These are phyloP conservation scores for Diutina rugosa DNA, from an alignment of 1,139 yeast species.

Conservation along the genomic window DNA sequence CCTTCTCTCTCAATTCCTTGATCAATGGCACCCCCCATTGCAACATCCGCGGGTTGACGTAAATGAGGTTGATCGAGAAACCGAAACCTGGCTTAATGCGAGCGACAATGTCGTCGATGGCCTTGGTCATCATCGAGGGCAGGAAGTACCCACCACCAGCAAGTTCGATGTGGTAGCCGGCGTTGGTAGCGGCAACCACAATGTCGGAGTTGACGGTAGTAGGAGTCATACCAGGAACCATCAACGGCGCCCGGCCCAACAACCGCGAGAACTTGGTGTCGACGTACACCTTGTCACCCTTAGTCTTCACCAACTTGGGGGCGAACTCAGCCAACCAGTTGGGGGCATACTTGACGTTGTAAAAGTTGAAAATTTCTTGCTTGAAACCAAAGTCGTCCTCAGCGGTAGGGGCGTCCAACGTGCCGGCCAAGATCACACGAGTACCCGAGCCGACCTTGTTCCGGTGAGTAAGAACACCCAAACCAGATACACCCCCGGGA, in stretches of 20 bases:
- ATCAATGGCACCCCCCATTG: slow-evolving; percentile 98
- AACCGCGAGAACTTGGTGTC: slow-evolving; percentile 90
- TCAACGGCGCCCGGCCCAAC: slow-evolving; percentile 88
- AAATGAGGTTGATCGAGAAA: slow-evolving; percentile 80
- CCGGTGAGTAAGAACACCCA: slow-evolving; percentile 91
- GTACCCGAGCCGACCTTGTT: slow-evolving; percentile 98
- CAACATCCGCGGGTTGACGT: slow-evolving; percentile 93
- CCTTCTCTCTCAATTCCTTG: slow-evolving; percentile 75
- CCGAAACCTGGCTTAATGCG: slow-evolving; percentile 76
- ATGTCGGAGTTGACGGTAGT: slow-evolving; percentile 91
- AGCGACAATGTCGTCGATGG: slow-evolving; percentile 57
- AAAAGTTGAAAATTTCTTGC: slow-evolving; percentile 80
- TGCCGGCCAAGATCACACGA: slow-evolving; percentile 87
- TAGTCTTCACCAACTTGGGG: slow-evolving; percentile 72
- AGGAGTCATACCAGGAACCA: slow-evolving; percentile 99
- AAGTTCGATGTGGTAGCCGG: slow-evolving; percentile 94
- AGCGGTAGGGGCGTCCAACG: slow-evolving; percentile 47
- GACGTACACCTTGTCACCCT: slow-evolving; percentile 63
- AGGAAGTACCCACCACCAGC: slow-evolving; percentile 98
- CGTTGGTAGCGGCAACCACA: slow-evolving; percentile 83
- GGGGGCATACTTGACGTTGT: slow-evolving; percentile 67
- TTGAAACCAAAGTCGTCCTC: slow-evolving; percentile 89
- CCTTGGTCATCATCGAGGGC: slow-evolving; percentile 57
- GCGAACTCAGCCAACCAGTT: slow-evolving; percentile 86
- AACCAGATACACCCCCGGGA: slow-evolving; percentile 97